phyloP scores from a whole-genome alignment of 129 eudicot species.

The Apium graveolens region DNA sequence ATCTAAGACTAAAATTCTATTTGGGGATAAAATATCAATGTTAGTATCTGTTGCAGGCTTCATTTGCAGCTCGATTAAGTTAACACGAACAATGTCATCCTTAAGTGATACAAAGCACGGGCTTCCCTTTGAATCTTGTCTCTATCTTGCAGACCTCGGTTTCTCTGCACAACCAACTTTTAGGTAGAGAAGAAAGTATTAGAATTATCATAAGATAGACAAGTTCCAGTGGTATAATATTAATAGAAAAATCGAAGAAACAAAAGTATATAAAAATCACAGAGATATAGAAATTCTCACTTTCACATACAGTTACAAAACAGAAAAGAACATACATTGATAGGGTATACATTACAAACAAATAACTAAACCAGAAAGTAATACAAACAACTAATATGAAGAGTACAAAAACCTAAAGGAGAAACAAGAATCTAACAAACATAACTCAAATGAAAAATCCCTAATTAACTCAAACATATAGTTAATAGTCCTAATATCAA shows the following conservation, averaged over 20 bases:
- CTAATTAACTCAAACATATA: no score
- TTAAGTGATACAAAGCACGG: conserved; percentile 49
- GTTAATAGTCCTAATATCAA: no score
- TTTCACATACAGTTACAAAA: no score
- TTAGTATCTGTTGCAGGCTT: conserved; percentile 50
- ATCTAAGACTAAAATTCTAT: conserved; percentile 55
- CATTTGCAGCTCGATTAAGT: conserved; percentile 18
- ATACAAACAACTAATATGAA: no score
- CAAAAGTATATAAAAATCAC: neutral
- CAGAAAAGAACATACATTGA: no score
- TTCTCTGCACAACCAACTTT: conserved; percentile 57
- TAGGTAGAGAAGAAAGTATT: conserved; percentile 20
- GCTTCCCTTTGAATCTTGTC: conserved; percentile 59
- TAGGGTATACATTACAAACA: no score
- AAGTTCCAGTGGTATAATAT: neutral
- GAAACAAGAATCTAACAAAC: no score
- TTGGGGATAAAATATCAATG: conserved; percentile 53
- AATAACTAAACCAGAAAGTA: no score
- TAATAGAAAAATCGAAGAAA: neutral
- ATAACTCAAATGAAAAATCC: no score
- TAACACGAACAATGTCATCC: conserved; percentile 27
- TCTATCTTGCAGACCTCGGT: conserved; percentile 51
- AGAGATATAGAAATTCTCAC: neutral
- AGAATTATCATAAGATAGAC: neutral
- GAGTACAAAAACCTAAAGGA: no score